Evolutionary conservation across 768 basidiomycete species (phyloP), one percentile per base, ranked within the genome.

Genomic region (Boletus sensibilis): DNA sequence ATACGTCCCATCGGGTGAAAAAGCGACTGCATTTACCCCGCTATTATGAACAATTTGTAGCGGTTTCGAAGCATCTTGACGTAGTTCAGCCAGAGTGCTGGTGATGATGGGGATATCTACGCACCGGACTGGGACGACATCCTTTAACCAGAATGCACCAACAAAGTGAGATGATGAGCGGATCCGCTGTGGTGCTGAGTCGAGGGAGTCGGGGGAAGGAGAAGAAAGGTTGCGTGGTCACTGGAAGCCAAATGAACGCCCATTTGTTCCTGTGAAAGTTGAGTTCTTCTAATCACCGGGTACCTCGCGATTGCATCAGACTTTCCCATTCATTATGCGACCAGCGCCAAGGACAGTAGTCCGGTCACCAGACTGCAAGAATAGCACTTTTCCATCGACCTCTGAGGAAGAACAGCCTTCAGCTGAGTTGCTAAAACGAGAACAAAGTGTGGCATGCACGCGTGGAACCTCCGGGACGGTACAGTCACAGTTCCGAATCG

Each of bases 1-100:
- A 33, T 52, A 59, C 16, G 41, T 38, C 20, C 61, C 61, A 11
- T 62, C 61, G 5, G 56, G 61, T 11, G 61, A 58, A 38, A 62
- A 63, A 27, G 56, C 41, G 27, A 59, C 52, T 5, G 61, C 54
- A 20, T 58, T 63, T n/a, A 62, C 46, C 3, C 23, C 20, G 9
- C 31, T 23, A 33, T 47, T 11, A n/a, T 53, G 48, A 23, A 29
- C 18, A 20, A 58, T 57, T 51, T 62, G 55, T 34, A 58, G 48
- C 4, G 35, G 52, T 21, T 62, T 47, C 12, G 40, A 39, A n/a
- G n/a, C 14, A 35, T 25, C 60, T 62, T 57, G 20, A 33, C 0
- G 13, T 27, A 25, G 39, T 33, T 58, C 10, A 53, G 23, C 6
- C 9, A 14, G 18, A 49, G 37, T 4, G 21, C 12, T 13, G 11